phyloP scores from a whole-genome alignment of 2,329 filamentous ascomycete species.

The Alternaria atra region DNA sequence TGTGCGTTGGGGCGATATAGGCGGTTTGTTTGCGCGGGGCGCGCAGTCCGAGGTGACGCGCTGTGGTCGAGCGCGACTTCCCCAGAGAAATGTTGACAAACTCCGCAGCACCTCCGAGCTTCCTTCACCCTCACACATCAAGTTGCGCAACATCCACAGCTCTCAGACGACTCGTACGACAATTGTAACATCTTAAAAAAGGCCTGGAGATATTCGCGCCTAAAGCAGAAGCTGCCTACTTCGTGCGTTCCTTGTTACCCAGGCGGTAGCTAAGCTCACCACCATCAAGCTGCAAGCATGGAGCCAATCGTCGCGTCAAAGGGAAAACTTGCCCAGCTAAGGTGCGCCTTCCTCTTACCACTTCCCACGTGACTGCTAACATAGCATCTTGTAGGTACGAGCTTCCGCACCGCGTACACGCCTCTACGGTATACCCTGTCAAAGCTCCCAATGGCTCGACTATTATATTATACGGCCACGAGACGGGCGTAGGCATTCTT shows the following conservation, averaged over 20 bases:
- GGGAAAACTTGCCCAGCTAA: slow-evolving; percentile 46
- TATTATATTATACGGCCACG: slow-evolving; percentile 68
- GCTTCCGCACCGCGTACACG: slow-evolving; percentile 66
- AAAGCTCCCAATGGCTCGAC: slow-evolving; percentile 69
- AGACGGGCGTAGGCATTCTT: slow-evolving; percentile 65
- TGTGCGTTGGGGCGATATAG: not conserved
- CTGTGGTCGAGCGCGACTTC: slow-evolving; percentile 36
- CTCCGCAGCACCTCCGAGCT: slow-evolving; percentile 23
- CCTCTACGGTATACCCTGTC: slow-evolving; percentile 66
- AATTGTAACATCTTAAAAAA: not conserved
- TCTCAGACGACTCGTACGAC: not conserved
- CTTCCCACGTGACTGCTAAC: slow-evolving; percentile 10
- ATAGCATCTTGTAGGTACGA: slow-evolving; percentile 61
- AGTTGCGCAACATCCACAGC: slow-evolving; percentile 2
- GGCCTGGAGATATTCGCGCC: not conserved
- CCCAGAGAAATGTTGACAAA: slow-evolving; percentile 19
- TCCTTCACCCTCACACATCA: slow-evolving; percentile 14
- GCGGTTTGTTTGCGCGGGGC: slow-evolving; percentile 29
- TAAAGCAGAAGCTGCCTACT: not conserved
- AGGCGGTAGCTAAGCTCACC: not conserved
- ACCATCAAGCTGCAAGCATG: slow-evolving; percentile 56
- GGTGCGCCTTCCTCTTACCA: slow-evolving; percentile 21
- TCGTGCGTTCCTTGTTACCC: not conserved
- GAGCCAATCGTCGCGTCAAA: slow-evolving; percentile 72
- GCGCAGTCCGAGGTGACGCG: slow-evolving; percentile 34